Evolutionary conservation across 179 eudicot genomes (phyloP).

Genomic region (Silene coronaria): DNA sequence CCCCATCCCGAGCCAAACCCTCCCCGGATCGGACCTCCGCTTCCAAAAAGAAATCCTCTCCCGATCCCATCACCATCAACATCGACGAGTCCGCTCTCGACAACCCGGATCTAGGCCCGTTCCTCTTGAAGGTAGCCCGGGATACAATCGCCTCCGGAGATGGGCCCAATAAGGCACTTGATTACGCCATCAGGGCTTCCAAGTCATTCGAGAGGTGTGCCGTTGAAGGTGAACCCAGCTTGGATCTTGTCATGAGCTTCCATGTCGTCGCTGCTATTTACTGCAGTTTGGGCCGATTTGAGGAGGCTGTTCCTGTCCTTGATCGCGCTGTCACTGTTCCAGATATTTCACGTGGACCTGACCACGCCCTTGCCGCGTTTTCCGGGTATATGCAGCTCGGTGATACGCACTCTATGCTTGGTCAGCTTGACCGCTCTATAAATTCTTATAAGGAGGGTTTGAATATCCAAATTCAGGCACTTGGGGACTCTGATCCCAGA

Average conservation of each 20-base stretch:
- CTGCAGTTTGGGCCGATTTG: slow-evolving; percentile 77
- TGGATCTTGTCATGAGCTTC: slow-evolving; percentile 84
- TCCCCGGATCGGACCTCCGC: slow-evolving; percentile 81
- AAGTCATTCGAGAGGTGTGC: slow-evolving; percentile 77
- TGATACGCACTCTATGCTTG: slow-evolving; percentile 88
- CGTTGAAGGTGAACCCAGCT: slow-evolving; percentile 60
- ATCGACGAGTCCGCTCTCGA: slow-evolving; percentile 70
- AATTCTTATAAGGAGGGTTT: slow-evolving; percentile 67
- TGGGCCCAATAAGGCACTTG: slow-evolving; percentile 76
- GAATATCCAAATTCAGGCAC: slow-evolving; percentile 65
- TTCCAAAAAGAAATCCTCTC: slow-evolving; percentile 47
- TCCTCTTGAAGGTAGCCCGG: slow-evolving; percentile 69
- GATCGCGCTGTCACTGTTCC: slow-evolving; percentile 80
- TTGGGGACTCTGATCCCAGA: slow-evolving; percentile 88
- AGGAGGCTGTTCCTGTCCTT: slow-evolving; percentile 80
- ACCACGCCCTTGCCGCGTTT: slow-evolving; percentile 84
- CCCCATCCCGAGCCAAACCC: slow-evolving; percentile 71
- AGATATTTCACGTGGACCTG: slow-evolving; percentile 50
- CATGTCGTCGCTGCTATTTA: slow-evolving; percentile 93
- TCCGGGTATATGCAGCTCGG: slow-evolving; percentile 97
- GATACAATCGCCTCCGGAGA: slow-evolving; percentile 89
- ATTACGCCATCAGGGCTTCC: slow-evolving; percentile 73
- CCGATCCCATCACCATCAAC: slow-evolving; percentile 17
- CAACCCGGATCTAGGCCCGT: slow-evolving; percentile 98
- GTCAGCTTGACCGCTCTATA: slow-evolving; percentile 74